These are phyloP conservation scores for Diaporthe sp. DNA, from an alignment of 2,329 filamentous ascomycete species.

Conservation along the genomic window DNA sequence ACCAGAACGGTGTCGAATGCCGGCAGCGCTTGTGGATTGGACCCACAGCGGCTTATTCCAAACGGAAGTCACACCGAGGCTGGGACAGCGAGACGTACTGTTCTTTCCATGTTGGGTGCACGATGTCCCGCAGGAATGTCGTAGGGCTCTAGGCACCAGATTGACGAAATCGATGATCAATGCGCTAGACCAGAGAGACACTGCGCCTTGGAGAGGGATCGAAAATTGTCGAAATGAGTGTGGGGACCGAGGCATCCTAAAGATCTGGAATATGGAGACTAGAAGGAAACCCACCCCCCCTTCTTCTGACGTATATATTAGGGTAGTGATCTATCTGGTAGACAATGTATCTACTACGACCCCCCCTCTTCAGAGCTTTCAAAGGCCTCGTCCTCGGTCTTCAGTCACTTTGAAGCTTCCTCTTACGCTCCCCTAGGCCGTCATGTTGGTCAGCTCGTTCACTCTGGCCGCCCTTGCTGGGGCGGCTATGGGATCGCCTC, in stretches of 20 bases:
- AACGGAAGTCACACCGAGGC: neutral
- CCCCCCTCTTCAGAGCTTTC: neutral
- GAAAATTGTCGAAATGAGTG: neutral
- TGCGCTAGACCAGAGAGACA: neutral
- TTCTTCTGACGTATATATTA: slow-evolving; percentile 1
- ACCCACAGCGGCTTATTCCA: neutral
- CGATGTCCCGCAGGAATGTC: neutral
- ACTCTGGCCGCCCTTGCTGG: neutral
- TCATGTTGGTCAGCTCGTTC: neutral
- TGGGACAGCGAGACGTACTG: neutral
- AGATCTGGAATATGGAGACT: neutral
- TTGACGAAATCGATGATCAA: neutral
- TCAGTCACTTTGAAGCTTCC: neutral
- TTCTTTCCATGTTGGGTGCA: neutral
- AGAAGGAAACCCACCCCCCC: neutral
- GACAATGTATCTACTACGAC: neutral
- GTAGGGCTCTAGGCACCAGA: neutral
- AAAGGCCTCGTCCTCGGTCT: too few species aligned
- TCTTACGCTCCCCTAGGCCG: neutral
- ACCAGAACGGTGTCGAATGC: neutral
- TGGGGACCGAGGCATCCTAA: slow-evolving; percentile 1
- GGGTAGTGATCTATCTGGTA: neutral
- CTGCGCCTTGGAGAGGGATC: neutral
- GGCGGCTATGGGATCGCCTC: slow-evolving; percentile 16
- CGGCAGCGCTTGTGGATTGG: neutral